Evolutionary conservation across 192 early-diverging fungal genomes (phyloP), one percentile per base, ranked within the genome.

Genomic region (Umbelopsis vinacea): DNA sequence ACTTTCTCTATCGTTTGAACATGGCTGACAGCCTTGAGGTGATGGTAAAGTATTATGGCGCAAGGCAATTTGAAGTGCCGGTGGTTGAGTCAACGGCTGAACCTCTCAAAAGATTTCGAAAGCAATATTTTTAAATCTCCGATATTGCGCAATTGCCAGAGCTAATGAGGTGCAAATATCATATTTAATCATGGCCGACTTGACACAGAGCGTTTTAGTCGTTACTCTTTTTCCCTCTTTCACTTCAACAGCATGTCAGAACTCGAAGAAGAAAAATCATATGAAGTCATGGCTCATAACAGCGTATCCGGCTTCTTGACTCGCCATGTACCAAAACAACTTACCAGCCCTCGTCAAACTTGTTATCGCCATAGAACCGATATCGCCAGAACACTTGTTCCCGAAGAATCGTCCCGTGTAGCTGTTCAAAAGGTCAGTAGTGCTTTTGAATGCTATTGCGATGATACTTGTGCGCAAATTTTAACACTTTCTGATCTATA

Each of bases 311-410:
- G 15, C 57, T 63, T 63, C 33, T 63, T 63, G 26, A 63, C 57
- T 63, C 57, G 57, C 17, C 57, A 63, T 63, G 57, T 29, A 17
- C 57, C 26, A 10, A 63, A 37, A 37, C 57, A 63, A 37, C 33
- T 29, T 35, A 7, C 57, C 14, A 63, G 33, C 19, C 26, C 57
- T 37, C 57, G 57, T 19, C 57, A 63, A 37, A 29, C 33, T 1
- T 63, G 57, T 63, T 63, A 63, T 63, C 57, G 57, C 26, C 57
- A 63, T 33, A 29, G 57, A 63, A 63, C 57, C 15, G 57, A 63
- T 63, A 63, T 63, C 15, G 29, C 57, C 14, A 29, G 57, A 63
- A 11, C 12, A n/a, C 57, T 12, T 37, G 57, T 63, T 14, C 29
- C 57, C 26, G 57, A 63, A 37, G 26, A 63, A 19, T 4, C 37